These are phyloP conservation scores for Acanthamoeba triangularis DNA, from an alignment of 208 protist genomes.

Conservation along the genomic window DNA sequence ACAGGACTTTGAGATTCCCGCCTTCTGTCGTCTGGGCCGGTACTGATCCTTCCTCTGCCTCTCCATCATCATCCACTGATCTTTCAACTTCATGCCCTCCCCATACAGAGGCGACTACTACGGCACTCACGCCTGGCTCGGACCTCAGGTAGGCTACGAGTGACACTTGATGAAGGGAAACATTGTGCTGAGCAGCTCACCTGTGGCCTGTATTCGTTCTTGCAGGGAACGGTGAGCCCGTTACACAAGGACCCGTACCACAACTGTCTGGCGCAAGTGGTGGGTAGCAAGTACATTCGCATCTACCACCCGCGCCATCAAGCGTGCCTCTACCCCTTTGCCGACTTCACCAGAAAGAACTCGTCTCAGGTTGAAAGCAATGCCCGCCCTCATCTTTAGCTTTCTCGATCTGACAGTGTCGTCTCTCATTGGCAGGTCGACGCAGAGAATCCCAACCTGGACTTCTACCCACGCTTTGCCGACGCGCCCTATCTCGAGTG, in stretches of 20 bases:
- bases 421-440: background rate
- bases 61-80: too few species aligned
- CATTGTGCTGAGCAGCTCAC: too few species aligned
- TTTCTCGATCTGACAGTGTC: background rate
- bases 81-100: background rate
- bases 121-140: slow-evolving; percentile 25
- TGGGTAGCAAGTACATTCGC: slow-evolving; percentile 30
- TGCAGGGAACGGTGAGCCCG: slow-evolving; percentile 37
- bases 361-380: background rate
- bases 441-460: slow-evolving; percentile 33
- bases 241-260: slow-evolving; percentile 57
- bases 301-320: slow-evolving; percentile 36
- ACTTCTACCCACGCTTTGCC: slow-evolving; percentile 21
- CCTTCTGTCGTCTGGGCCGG: slow-evolving; percentile 2
- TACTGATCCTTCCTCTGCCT: background rate
- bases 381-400: too few species aligned
- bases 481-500: slow-evolving; percentile 5
- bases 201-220: background rate
- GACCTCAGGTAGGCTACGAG: background rate
- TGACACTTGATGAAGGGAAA: too few species aligned
- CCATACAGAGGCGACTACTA: slow-evolving; percentile 64
- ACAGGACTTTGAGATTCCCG: slow-evolving; percentile 9
- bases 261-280: slow-evolving; percentile 53
- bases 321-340: slow-evolving; percentile 35
- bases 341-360: slow-evolving; percentile 30